Percentiles rank a stretch among this genome's conserved stretches.
phyloP scores from a whole-genome alignment of 441 rosid species.

The Pelargonium australe region DNA sequence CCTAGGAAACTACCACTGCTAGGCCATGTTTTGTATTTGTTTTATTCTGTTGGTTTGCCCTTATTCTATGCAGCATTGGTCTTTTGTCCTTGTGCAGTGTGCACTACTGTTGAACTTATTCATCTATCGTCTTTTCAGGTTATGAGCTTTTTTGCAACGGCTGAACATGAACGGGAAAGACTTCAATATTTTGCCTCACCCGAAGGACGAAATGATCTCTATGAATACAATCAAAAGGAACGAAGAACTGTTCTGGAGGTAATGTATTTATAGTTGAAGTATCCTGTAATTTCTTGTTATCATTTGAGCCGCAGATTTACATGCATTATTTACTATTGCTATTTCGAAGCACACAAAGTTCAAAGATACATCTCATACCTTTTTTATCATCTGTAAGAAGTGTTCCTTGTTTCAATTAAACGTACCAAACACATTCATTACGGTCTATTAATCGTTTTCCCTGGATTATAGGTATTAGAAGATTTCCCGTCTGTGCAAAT shows the following conservation, averaged over 20 bases:
- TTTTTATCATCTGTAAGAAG: no score
- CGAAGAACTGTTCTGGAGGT: conserved; percentile 90
- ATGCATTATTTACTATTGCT: no score
- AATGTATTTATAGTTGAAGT: conserved; percentile 17
- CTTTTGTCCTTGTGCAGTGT: background rate
- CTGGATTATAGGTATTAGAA: conserved; percentile 55
- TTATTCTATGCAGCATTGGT: background rate
- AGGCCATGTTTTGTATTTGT: no score
- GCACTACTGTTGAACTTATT: conserved; percentile 5
- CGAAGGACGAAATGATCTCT: conserved; percentile 92
- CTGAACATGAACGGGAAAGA: conserved; percentile 75
- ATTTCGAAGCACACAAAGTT: no score
- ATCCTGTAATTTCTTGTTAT: background rate
- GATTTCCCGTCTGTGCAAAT: conserved; percentile 91
- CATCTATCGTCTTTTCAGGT: conserved; percentile 38
- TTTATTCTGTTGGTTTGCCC: no score
- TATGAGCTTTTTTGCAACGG: conserved; percentile 80
- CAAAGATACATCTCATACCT: no score
- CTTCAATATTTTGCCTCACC: conserved; percentile 84
- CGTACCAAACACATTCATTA: background rate
- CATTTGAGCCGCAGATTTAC: background rate
- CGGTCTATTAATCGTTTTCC: no score
- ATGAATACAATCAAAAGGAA: conserved; percentile 89
- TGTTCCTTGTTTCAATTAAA: background rate
- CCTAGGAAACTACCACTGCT: no score